Evolutionary conservation across 106 monocot species (phyloP).

Genomic region (Allium fistulosum): DNA sequence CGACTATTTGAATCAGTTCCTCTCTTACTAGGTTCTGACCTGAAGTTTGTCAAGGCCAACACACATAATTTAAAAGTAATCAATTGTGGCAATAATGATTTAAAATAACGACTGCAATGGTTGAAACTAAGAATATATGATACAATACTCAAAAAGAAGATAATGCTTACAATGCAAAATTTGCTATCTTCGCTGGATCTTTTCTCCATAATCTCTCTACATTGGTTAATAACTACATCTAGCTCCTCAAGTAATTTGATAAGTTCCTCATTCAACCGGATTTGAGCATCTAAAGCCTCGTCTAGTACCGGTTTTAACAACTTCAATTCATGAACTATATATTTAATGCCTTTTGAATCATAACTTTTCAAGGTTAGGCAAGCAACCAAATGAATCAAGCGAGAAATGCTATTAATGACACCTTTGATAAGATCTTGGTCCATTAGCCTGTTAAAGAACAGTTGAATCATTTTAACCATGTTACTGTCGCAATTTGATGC

Average conservation of each 20-base stretch:
- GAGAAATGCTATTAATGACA: conserved; percentile 64
- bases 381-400: conserved; percentile 53
- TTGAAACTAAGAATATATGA: too few species aligned
- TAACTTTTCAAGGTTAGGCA: conserved; percentile 28
- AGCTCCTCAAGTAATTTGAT: conserved; percentile 38
- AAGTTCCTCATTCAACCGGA: conserved; percentile 28
- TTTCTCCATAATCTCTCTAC: conserved; percentile 63
- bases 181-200: conserved; percentile 45
- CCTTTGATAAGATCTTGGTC: conserved; percentile 23
- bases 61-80: too few species aligned
- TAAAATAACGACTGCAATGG: too few species aligned
- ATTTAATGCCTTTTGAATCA: conserved; percentile 37
- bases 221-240: conserved; percentile 45
- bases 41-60: too few species aligned
- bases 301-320: conserved; percentile 61
- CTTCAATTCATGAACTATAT: conserved; percentile 40
- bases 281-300: conserved; percentile 30
- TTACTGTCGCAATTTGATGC: too few species aligned
- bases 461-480: too few species aligned
- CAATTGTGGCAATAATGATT: too few species aligned
- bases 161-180: conserved; percentile 33
- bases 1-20: too few species aligned
- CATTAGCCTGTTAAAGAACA: conserved; percentile 27
- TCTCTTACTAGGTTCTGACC: too few species aligned
- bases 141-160: conserved; percentile 3